phyloP scores from a whole-genome alignment of 2,329 filamentous ascomycete species.

The Aspergillus glaucus region DNA sequence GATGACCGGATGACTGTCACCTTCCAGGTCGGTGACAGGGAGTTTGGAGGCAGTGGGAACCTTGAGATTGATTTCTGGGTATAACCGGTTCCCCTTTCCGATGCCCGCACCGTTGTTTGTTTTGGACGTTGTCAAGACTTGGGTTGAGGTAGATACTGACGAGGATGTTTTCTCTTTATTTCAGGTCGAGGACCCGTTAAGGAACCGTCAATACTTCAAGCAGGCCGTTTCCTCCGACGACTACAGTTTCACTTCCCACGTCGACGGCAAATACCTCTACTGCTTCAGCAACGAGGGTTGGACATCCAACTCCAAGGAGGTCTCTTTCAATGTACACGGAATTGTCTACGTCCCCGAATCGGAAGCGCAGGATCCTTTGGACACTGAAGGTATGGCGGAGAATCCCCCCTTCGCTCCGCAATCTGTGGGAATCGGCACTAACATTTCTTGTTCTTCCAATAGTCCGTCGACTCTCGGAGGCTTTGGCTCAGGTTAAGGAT shows the following conservation, averaged over 20 bases:
- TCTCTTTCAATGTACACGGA: conserved; percentile 98
- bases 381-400: conserved; percentile 66
- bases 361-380: conserved; percentile 81
- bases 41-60: conserved; percentile 91
- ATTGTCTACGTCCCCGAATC: conserved; percentile 93
- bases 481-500: conserved; percentile 89
- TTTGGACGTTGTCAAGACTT: neutral
- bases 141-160: conserved; percentile 7
- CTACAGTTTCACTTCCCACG: conserved; percentile 77
- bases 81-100: conserved; percentile 31
- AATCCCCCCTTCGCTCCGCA: neutral
- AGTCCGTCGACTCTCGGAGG: conserved; percentile 79
- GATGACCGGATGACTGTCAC: conserved; percentile 98
- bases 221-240: conserved; percentile 82
- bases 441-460: conserved; percentile 1
- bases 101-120: neutral
- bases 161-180: neutral
- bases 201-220: conserved; percentile 71
- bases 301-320: conserved; percentile 93
- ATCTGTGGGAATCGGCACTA: conserved; percentile 1
- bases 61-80: conserved; percentile 98
- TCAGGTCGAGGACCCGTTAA: conserved; percentile 71
- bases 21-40: conserved; percentile 94
- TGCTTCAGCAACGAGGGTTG: conserved; percentile 99
- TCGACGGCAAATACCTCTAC: conserved; percentile 88